phyloP scores from a whole-genome alignment of 306 rosid species.

The Vigna unguiculata region DNA sequence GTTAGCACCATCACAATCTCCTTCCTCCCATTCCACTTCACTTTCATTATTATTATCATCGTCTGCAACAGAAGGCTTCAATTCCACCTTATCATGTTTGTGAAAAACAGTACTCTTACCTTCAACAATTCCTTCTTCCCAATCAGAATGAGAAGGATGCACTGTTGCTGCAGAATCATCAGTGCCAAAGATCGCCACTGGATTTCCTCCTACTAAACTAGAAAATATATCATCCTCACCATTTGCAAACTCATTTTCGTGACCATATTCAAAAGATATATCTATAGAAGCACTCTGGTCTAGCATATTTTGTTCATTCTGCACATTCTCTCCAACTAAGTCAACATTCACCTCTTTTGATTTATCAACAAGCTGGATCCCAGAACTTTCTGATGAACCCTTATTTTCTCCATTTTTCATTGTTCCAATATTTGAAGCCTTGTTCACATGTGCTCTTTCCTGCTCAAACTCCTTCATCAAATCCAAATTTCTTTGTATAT shows the following conservation, averaged over 20 bases:
- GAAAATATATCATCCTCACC: slow-evolving; percentile 80
- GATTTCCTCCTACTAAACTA: slow-evolving; percentile 69
- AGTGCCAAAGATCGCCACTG: slow-evolving; percentile 48
- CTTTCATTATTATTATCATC: slow-evolving; percentile 56
- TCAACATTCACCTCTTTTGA: slow-evolving; percentile 47
- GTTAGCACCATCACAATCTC: slow-evolving; percentile 57
- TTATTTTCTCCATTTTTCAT: slow-evolving; percentile 42
- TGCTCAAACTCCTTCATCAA: slow-evolving; percentile 86
- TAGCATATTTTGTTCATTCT: slow-evolving; percentile 46
- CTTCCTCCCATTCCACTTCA: slow-evolving; percentile 93
- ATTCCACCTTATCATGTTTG: slow-evolving; percentile 44
- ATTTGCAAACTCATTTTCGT: slow-evolving; percentile 50
- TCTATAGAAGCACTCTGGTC: slow-evolving; percentile 62
- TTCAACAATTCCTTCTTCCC: slow-evolving; percentile 75
- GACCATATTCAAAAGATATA: slow-evolving; percentile 69
- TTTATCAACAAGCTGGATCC: slow-evolving; percentile 45
- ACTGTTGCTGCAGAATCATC: slow-evolving; percentile 47
- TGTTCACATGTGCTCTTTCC: slow-evolving; percentile 55
- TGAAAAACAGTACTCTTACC: slow-evolving; percentile 43
- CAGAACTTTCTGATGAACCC: slow-evolving; percentile 48
- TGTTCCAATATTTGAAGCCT: slow-evolving; percentile 41
- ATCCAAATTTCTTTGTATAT: slow-evolving; percentile 94
- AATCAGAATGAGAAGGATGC: slow-evolving; percentile 54
- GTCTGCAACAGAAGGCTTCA: slow-evolving; percentile 36
- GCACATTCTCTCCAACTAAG: slow-evolving; percentile 47